Evolutionary conservation across 495 filamentous ascomycete genomes (phyloP), one percentile per base, ranked within the genome.

Genomic region (Penicillium coffeae): DNA sequence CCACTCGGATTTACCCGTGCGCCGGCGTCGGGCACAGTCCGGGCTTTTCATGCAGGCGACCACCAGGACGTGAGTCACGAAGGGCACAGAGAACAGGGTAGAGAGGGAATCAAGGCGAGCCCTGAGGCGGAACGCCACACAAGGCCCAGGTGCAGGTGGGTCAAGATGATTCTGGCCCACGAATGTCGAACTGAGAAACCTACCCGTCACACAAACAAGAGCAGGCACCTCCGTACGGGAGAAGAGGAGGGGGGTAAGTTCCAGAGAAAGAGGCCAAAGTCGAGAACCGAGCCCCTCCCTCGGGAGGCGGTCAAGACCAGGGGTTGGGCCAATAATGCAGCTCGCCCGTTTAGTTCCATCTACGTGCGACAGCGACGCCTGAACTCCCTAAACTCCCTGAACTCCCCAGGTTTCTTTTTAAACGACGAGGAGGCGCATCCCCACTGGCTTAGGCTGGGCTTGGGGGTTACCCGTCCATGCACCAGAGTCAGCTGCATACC

Each of bases 61-160:
- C 42, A 41, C 50, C 48, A 19, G 14, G 38, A 16, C 21, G 36
- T 22, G 36, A 38, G 20, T 47, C 46, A 19, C 47, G 45, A 41
- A 55, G 45, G 49, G 39, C 48, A 52, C 46, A 51, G 42, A 47
- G 52, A n/a, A n/a, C n/a, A n/a, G n/a, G n/a, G n/a, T n/a, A n/a
- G n/a, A n/a, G n/a, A n/a, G n/a, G n/a, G n/a, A n/a, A n/a, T n/a
- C n/a, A n/a, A n/a, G n/a, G 42, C n/a, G n/a, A n/a, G n/a, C n/a
- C n/a, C 48, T 52, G 52, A 52, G 58, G 55, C 51, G 54, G 30
- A 46, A 57, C 55, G 58, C 59, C 56, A 62, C 59, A 41, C 13
- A 55, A 52, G 52, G 59, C 38, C 59, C 43, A 52, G 52, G 59
- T 62, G 25, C 38, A 30, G 12, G 55, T 57, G 58, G 50, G 51